Evolutionary conservation across 192 early-diverging fungal species (phyloP), one percentile per base, ranked within the genome.

Genomic region (Thamnidium elegans): DNA sequence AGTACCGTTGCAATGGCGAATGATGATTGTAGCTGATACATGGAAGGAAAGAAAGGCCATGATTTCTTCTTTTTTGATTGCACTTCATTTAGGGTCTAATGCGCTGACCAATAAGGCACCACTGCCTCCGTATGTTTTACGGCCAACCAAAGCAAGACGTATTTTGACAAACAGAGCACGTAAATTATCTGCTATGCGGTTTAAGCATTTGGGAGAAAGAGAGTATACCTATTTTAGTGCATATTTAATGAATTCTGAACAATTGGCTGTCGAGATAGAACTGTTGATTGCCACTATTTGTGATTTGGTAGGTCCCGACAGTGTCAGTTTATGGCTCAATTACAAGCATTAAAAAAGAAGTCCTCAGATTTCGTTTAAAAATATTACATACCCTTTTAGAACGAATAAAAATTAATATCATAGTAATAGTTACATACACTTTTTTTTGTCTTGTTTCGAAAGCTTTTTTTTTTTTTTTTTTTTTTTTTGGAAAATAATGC

Each of bases 231-330:
- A 63, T 53, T 77, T 73, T 31, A 62, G 71, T 43, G 55, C 71
- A 1, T 77, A 77, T 47, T 32, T 77, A 8, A 77, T 77, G 56
- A 77, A 73, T 23, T 69, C 71, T 15, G 71, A 73, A 32, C 75
- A 77, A 31, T 55, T 77, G 5, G 63, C 59, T 26, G 72, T 73
- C 19, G 75, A 77, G 36, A 23, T 77, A 9, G 61, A 70, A 36
- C 39, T 69, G 3, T 32, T 77, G 1, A 50, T 77, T 10, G 50
- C 58, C 15, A 66, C 61, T n/a, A 56, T 77, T 4, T 48, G 63
- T 44, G 55, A 59, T 1, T 65, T 77, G 14, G 72, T 77, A 19
- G 75, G 75, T 2, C 63, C 69, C 34, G 73, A 74, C 52, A 73
- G 65, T 23, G 65, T 72, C 8, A 67, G 61, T 50, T 4, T 67